phyloP scores from a whole-genome alignment of 331 rosid species.

The Dryas integrifolia region DNA sequence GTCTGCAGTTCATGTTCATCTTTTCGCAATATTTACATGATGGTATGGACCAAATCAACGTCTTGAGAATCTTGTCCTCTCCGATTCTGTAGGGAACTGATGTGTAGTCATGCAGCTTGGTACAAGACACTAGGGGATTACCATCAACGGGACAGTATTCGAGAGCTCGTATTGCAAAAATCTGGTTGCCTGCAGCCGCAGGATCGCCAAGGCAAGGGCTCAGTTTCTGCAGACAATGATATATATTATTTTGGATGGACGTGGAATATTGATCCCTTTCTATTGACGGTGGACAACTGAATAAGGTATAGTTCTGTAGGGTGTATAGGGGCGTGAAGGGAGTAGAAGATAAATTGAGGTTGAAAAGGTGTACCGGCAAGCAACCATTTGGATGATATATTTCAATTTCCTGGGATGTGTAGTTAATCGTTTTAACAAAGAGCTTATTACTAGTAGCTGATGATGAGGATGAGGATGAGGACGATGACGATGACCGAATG shows the following conservation, averaged over 20 bases:
- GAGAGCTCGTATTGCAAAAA: not conserved
- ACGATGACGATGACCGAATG: not conserved
- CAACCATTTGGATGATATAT: not conserved
- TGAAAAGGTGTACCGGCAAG: not conserved
- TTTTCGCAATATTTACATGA: not conserved
- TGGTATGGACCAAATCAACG: conserved; percentile 2
- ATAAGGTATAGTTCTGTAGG: not conserved
- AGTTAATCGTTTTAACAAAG: not conserved
- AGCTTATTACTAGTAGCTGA: not conserved
- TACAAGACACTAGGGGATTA: not conserved
- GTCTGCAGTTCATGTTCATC: not conserved
- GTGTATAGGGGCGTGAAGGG: not conserved
- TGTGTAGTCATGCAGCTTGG: conserved; percentile 11
- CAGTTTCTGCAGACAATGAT: not conserved
- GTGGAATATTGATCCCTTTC: no score
- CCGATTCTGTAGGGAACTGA: not conserved
- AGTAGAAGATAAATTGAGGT: not conserved
- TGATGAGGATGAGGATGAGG: not conserved
- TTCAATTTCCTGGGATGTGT: not conserved
- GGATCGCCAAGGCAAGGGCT: not conserved
- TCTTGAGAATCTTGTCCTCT: not conserved
- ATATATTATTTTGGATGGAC: no score
- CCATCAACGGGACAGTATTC: not conserved
- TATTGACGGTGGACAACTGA: not conserved
- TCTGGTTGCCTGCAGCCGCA: not conserved